A percentile compares a stretch with the other conserved stretches of the same genome.
phyloP scores from a whole-genome alignment of 805 yeast species.

The Starmerella vitae region DNA sequence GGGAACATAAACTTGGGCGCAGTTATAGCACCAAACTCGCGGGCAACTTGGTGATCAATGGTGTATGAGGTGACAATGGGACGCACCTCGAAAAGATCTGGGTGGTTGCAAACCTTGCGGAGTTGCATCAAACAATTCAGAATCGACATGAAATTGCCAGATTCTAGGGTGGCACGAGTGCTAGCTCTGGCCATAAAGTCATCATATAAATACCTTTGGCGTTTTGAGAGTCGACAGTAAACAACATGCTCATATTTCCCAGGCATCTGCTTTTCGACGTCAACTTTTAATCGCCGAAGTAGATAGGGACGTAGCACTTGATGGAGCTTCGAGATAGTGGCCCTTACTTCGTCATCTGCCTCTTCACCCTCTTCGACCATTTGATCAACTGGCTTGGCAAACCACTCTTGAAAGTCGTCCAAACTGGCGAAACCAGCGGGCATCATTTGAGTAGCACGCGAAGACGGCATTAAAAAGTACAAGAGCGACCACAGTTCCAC shows the following conservation, averaged over 20 bases:
- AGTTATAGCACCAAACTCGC: conserved; percentile 29
- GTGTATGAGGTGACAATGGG: conserved; percentile 88
- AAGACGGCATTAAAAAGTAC: conserved; percentile 90
- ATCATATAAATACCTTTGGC: conserved; percentile 85
- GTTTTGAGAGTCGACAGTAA: conserved; percentile 78
- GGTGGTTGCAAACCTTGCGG: conserved; percentile 92
- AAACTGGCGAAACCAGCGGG: conserved; percentile 94
- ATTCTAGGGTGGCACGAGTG: conserved; percentile 81
- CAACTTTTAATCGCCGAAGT: conserved; percentile 80
- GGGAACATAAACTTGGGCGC: conserved; percentile 10
- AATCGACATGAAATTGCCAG: conserved; percentile 88
- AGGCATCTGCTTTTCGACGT: conserved; percentile 98
- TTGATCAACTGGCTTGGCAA: conserved; percentile 91
- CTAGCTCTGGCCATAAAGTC: conserved; percentile 96
- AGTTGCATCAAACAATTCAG: conserved; percentile 96
- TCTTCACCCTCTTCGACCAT: conserved; percentile 72
- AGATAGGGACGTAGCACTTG: conserved; percentile 88
- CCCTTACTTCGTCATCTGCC: conserved; percentile 52
- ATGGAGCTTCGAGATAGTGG: conserved; percentile 78
- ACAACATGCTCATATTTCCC: conserved; percentile 92
- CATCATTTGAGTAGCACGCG: conserved; percentile 45
- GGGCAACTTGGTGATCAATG: conserved; percentile 47
- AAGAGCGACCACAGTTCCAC: conserved; percentile 93
- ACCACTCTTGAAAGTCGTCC: conserved; percentile 96
- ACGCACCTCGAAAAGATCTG: conserved; percentile 88